Conservation (phyloP, 2,329 filamentous ascomycete genomes). For the Coniochaeta prunicola region DNA sequence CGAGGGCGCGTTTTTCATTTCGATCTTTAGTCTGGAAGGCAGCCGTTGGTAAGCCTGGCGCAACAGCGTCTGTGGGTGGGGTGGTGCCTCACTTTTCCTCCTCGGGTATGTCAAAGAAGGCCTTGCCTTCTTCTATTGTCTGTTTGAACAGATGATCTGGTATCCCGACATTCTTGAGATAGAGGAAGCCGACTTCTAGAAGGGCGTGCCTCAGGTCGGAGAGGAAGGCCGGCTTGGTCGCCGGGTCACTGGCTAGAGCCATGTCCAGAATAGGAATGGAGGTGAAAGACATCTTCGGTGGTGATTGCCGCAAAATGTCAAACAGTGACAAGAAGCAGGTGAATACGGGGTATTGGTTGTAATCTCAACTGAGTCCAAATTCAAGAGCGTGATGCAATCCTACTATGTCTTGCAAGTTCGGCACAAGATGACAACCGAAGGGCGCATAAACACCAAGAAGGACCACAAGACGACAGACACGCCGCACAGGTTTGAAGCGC, state of each 20-base stretch:
- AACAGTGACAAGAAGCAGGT: background rate
- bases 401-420: too few species aligned
- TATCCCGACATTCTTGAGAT: conserved; percentile 74
- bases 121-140: conserved; percentile 61
- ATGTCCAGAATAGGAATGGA: conserved; percentile 74
- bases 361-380: background rate
- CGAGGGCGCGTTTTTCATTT: conserved; percentile 67
- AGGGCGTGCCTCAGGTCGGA: conserved; percentile 64
- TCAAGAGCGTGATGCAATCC: too few species aligned
- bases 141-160: conserved; percentile 54
- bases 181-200: conserved; percentile 82
- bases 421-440: background rate
- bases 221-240: conserved; percentile 67
- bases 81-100: conserved; percentile 58
- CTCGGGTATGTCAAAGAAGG: conserved; percentile 69
- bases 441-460: background rate
- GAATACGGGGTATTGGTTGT: background rate
- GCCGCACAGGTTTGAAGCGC: background rate
- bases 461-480: background rate
- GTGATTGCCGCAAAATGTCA: background rate
- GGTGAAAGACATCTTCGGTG: conserved; percentile 57
- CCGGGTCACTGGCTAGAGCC: conserved; percentile 52
- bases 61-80: background rate
- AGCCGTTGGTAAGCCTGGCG: background rate
- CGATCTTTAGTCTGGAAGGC: conserved; percentile 49